Evolutionary conservation across 768 basidiomycete species (phyloP), one percentile per base, ranked within the genome.

Genomic region (Sutorius australiensis): DNA sequence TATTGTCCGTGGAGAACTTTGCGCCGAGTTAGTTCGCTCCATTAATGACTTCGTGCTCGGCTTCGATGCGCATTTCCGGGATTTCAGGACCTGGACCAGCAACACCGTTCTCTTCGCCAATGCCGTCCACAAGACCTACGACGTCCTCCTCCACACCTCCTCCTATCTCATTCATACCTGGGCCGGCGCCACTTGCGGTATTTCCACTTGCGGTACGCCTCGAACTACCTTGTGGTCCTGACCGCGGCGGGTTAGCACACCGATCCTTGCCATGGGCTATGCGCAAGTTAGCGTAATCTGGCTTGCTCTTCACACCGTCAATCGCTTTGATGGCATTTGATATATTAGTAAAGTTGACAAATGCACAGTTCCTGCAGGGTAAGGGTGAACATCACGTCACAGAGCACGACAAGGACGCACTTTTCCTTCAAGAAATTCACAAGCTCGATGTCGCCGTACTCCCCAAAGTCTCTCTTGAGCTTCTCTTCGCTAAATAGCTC

Each of bases 291-390:
- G 82, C 77, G 66, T 98, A 98, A 66, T 98, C 95, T 2, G 91
- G 82, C 66, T 92, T 90, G 65, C 78, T 82, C 81, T 95, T 95
- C 72, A 97, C 82, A 8, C 86, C 88, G 52, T 98, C 95, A 63
- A 98, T 95, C n/a, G 95, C 94, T 76, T 98, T 98, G 78, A 94
- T 93, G 12, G 94, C 93, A 65, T 95, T 95, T 46, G 87, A 85
- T 60, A 97, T 84, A 73, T 94, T 94, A 32, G 93, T 95, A 61
- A 94, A 95, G 75, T 95, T 97, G 64, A 93, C 87, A 66, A 94
- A 99, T 30, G 92, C 92, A 67, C 93, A 95, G 73, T 93, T 92
- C 81, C 91, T 94, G 21, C 13, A 55, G 40, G 32, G 48, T 28
- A 45, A 24, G 6, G 3, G 38, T 57, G 12, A 48, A 36, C 44